Conservation (phyloP, 306 rosid genomes). For the Erythrophleum fordii region DNA sequence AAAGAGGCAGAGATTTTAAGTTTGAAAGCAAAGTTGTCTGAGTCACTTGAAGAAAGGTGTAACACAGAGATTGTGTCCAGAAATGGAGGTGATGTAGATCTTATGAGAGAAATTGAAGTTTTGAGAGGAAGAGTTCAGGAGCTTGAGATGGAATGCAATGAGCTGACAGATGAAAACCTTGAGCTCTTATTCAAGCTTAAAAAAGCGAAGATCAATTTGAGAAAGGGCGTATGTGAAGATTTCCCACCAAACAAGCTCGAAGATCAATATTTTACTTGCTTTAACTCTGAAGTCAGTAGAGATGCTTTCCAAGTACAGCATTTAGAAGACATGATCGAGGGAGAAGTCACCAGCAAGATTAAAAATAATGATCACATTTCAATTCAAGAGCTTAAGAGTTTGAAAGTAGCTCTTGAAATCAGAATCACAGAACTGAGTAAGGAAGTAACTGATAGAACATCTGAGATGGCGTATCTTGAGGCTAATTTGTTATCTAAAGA, state of each 20-base stretch:
- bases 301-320: constrained; percentile 39
- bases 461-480: constrained; percentile 49
- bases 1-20: constrained; percentile 60
- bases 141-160: constrained; percentile 91
- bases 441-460: constrained; percentile 39
- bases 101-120: constrained; percentile 59
- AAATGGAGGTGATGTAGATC: constrained; percentile 53
- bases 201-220: constrained; percentile 56
- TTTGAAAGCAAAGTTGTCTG: constrained; percentile 51
- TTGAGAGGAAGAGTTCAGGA: constrained; percentile 81
- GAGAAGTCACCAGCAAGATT: constrained; percentile 38
- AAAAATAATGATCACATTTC: constrained; percentile 36
- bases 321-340: constrained; percentile 45
- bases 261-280: constrained; percentile 48
- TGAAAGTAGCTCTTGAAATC: constrained; percentile 45
- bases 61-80: constrained; percentile 45
- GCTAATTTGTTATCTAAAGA: constrained; percentile 47
- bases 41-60: constrained; percentile 48
- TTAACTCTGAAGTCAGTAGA: constrained; percentile 54
- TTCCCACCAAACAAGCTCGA: constrained; percentile 38
- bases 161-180: constrained; percentile 92
- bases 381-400: constrained; percentile 46
- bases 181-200: constrained; percentile 85
- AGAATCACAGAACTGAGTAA: constrained; percentile 45
- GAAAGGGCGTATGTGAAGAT: constrained; percentile 40